Evolutionary conservation across 2,329 filamentous ascomycete genomes (phyloP).

Genomic region (Cercospora canescens): DNA sequence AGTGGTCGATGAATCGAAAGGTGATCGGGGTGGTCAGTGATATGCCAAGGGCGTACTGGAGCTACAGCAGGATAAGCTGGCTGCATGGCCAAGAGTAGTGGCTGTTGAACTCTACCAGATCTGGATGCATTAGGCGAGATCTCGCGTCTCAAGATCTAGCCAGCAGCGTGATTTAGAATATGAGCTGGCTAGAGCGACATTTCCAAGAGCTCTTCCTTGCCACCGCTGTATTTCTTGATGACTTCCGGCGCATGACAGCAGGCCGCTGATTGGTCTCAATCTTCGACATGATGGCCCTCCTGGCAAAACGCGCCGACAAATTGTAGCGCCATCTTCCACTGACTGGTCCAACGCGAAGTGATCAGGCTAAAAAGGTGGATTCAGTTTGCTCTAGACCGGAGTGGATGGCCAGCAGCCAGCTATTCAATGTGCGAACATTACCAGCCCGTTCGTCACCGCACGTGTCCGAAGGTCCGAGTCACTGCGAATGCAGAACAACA

Average conservation of each 20-base stretch:
- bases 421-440: background rate
- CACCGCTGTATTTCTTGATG: background rate
- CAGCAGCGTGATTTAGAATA: background rate
- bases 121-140: background rate
- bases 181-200: background rate
- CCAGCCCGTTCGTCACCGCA: background rate
- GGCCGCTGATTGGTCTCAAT: background rate
- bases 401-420: too few relatives aligned
- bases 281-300: background rate
- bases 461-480: background rate
- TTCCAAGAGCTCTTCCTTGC: background rate
- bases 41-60: background rate
- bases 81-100: background rate
- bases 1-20: background rate
- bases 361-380: too few relatives aligned
- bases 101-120: background rate
- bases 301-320: background rate
- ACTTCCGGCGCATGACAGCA: background rate
- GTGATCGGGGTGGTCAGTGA: background rate
- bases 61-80: background rate
- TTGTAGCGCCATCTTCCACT: background rate
- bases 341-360: background rate
- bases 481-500: background rate
- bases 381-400: too few relatives aligned
- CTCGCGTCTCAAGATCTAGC: background rate